phyloP scores from a whole-genome alignment of 2,329 filamentous ascomycete genomes.

The Neofusicoccum ribis region DNA sequence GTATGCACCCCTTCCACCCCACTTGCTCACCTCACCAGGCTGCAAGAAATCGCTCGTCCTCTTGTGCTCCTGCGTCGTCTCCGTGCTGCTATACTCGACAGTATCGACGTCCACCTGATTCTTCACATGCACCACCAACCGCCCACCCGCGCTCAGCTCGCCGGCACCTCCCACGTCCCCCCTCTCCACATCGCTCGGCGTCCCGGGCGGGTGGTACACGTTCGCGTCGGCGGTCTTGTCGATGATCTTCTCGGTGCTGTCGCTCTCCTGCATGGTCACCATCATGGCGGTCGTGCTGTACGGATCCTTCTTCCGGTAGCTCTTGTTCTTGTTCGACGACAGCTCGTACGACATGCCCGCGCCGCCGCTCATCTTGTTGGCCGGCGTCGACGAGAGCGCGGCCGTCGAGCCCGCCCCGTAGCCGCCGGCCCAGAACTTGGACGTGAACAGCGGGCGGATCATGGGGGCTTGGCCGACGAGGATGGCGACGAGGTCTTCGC shows the following conservation, averaged over 20 bases:
- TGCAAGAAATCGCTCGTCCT: neutral
- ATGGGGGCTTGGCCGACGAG: slow-evolving; percentile 42
- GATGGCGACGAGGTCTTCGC: slow-evolving; percentile 42
- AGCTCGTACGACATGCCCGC: neutral
- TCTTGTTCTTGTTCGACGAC: neutral
- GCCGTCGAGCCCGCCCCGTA: neutral
- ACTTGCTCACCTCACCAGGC: neutral
- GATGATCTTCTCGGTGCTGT: slow-evolving; percentile 23
- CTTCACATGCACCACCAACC: neutral
- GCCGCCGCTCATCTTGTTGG: neutral
- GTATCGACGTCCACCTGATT: neutral
- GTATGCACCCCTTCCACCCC: neutral
- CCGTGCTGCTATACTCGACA: neutral
- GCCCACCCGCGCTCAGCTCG: neutral
- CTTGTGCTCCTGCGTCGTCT: neutral
- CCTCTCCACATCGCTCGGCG: neutral
- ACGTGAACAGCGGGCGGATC: slow-evolving; percentile 30
- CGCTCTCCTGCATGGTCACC: slow-evolving; percentile 23
- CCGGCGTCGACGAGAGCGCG: neutral
- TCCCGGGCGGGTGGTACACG: too few species aligned
- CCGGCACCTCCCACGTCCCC: too few species aligned
- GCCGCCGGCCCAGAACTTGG: slow-evolving; percentile 21
- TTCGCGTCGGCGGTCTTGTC: neutral
- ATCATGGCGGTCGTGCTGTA: slow-evolving; percentile 23
- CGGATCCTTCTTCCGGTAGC: slow-evolving; percentile 20